These are phyloP conservation scores for Suhomyces sp. DNA, from an alignment of 805 yeast species.

Conservation along the genomic window DNA sequence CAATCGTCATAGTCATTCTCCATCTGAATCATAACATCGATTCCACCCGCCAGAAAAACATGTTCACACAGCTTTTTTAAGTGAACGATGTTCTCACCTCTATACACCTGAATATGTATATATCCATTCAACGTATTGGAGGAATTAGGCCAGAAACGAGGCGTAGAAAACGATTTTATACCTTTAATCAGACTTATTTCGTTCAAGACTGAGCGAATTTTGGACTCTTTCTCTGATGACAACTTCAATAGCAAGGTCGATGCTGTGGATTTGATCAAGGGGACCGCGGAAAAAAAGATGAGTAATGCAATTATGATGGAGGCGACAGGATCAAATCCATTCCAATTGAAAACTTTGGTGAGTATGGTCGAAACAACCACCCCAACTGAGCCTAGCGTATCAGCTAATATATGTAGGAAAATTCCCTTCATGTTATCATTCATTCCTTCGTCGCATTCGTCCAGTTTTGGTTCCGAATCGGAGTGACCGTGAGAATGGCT, in stretches of 20 bases:
- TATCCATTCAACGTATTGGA: conserved; percentile 49
- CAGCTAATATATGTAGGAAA: conserved; percentile 90
- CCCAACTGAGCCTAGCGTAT: conserved; percentile 94
- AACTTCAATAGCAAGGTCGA: conserved; percentile 65
- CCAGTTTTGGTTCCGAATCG: conserved; percentile 2
- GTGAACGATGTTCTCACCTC: conserved; percentile 61
- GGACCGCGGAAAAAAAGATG: conserved; percentile 78
- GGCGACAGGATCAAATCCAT: conserved; percentile 89
- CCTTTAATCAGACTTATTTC: conserved; percentile 74
- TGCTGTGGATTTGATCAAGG: conserved; percentile 79
- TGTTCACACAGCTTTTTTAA: conserved; percentile 60
- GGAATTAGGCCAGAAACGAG: conserved; percentile 81
- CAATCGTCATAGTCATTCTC: conserved; percentile 62
- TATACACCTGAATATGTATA: conserved; percentile 70
- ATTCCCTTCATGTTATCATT: conserved; percentile 88
- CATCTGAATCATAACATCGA: conserved; percentile 63
- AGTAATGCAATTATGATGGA: conserved; percentile 81
- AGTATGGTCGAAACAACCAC: conserved; percentile 88
- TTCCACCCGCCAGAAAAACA: conserved; percentile 47
- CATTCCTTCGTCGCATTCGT: conserved; percentile 13
- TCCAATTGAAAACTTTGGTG: conserved; percentile 62
- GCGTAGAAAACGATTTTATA: conserved; percentile 79
- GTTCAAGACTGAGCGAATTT: conserved; percentile 60
- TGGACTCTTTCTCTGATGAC: conserved; percentile 55
- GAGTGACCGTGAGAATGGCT: conserved; percentile 7